Percentiles rank a stretch among this genome's conserved stretches.
phyloP scores from a whole-genome alignment of 2,329 filamentous ascomycete species.

The Fusarium scirpi region DNA sequence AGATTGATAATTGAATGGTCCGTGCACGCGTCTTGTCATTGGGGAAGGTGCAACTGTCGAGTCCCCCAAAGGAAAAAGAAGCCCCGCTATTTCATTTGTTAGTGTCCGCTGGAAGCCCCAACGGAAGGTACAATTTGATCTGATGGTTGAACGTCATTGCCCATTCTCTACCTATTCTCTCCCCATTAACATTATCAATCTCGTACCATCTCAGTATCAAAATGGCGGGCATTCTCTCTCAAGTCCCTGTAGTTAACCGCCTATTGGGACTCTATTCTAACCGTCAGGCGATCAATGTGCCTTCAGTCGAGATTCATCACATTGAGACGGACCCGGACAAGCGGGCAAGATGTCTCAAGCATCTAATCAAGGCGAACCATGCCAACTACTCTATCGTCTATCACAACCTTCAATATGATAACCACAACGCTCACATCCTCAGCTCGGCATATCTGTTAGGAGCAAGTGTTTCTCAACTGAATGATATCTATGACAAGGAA shows the following conservation, averaged over 20 bases:
- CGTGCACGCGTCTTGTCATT: conserved; percentile 37
- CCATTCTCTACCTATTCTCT: conserved; percentile 12
- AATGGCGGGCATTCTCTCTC: conserved; percentile 54
- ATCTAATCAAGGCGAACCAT: conserved; percentile 92
- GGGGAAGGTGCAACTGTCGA: not conserved
- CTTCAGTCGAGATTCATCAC: conserved; percentile 78
- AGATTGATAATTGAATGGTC: conserved; percentile 34
- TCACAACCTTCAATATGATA: conserved; percentile 79
- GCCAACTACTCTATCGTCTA: conserved; percentile 88
- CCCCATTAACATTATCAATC: conserved; percentile 25
- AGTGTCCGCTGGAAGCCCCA: conserved; percentile 44
- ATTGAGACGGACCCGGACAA: conserved; percentile 86
- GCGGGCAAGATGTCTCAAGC: conserved; percentile 84
- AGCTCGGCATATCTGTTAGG: conserved; percentile 89
- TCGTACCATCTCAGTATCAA: conserved; percentile 11
- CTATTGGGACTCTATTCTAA: conserved; percentile 43
- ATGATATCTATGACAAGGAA: conserved; percentile 83
- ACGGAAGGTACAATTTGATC: conserved; percentile 40
- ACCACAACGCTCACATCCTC: conserved; percentile 85
- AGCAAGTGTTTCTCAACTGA: conserved; percentile 77
- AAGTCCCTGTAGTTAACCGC: conserved; percentile 48
- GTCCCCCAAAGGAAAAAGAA: conserved; percentile 40
- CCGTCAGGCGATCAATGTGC: conserved; percentile 64
- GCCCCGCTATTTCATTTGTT: conserved; percentile 44
- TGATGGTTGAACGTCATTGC: conserved; percentile 39